Base-by-base conservation (phyloP, 2,329 filamentous ascomycete species). In the Pyrenochaeta sp. region DNA sequence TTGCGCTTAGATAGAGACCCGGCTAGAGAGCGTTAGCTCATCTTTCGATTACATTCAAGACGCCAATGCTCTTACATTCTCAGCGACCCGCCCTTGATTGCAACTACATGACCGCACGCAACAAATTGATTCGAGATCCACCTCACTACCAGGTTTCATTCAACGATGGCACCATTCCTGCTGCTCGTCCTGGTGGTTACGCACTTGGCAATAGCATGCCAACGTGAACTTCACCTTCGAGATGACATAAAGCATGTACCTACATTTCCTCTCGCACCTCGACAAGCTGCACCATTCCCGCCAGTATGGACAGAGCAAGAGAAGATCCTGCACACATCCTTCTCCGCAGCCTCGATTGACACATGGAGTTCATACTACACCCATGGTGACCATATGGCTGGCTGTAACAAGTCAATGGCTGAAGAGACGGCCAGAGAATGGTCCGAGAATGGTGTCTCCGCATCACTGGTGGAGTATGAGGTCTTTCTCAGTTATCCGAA, bases 401-500 rank as follows among this genome's bases (percentile, higher is more conserved):
- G 71, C 7, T 63, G 63, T 4, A 71, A 73, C 45, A 56, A 63
- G 37, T 63, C 63, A 39, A 61, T 66, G 57, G 65, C 69, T 12
- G 64, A 74, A 51, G 65, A 62, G 61, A 75, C 71, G 4, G 71
- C 63, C 2, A 63, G 72, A 41, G 64, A 65, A 12, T 75, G 68
- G 68, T 56, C 48, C 7, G 63, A 62, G 33, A 68, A 64, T 23
- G 72, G 72, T 0, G 44, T 58, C 11, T 37, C 56, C 4, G 50
- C 66, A 0, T 54, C 56, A 2, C 36, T 73, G 14, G 62, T 56
- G 2, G 51, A 60, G 39, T 74, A 72, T 46, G 57, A 68, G 7
- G 58, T 59, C 4, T 72, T 56, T 71, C 63, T 76, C 27, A 72
- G 75, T 49, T 76, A 75, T 29, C 74, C 74, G 0, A 63, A 75